These are phyloP conservation scores for Helenozyma baotianmanensis DNA, from an alignment of 805 yeast genomes.

Conservation along the genomic window DNA sequence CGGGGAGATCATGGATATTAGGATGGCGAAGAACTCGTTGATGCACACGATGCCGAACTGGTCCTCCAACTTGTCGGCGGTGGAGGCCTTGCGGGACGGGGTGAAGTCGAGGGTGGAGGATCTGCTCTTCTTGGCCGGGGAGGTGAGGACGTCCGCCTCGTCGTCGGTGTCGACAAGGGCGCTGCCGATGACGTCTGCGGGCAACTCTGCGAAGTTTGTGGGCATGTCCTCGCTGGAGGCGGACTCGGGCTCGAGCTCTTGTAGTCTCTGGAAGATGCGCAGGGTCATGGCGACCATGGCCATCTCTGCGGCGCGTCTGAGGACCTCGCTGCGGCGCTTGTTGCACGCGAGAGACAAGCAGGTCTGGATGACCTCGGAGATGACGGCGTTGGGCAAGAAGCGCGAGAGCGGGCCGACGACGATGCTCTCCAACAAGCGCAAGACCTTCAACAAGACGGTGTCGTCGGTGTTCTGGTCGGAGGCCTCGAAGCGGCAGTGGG, in stretches of 20 bases:
- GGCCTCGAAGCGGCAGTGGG: slow-evolving; percentile 95
- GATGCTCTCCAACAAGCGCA: slow-evolving; percentile 64
- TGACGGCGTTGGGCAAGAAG: slow-evolving; percentile 71
- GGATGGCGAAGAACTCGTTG: slow-evolving; percentile 68
- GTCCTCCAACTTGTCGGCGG: slow-evolving; percentile 16
- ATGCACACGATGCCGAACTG: slow-evolving; percentile 74
- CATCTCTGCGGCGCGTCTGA: slow-evolving; percentile 85
- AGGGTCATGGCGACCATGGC: slow-evolving; percentile 68
- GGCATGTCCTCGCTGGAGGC: slow-evolving; percentile 38
- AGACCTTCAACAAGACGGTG: slow-evolving; percentile 78
- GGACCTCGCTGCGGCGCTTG: slow-evolving; percentile 82
- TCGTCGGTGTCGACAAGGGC: slow-evolving; percentile 16
- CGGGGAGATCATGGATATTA: slow-evolving; percentile 78
- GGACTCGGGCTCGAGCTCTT: slow-evolving; percentile 45
- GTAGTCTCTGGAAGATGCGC: slow-evolving; percentile 59
- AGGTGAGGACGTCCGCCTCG: not conserved
- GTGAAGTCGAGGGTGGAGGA: too few relatives aligned
- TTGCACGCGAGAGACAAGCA: slow-evolving; percentile 90
- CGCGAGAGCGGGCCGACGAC: slow-evolving; percentile 62
- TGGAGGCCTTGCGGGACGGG: not conserved
- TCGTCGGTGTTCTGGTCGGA: slow-evolving; percentile 91
- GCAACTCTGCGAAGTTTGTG: slow-evolving; percentile 45
- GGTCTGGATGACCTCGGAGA: slow-evolving; percentile 87
- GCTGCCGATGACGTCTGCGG: slow-evolving; percentile 59
- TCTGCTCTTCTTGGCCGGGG: not conserved